phyloP scores from a whole-genome alignment of 768 basidiomycete species.

The Lentinula sp. region DNA sequence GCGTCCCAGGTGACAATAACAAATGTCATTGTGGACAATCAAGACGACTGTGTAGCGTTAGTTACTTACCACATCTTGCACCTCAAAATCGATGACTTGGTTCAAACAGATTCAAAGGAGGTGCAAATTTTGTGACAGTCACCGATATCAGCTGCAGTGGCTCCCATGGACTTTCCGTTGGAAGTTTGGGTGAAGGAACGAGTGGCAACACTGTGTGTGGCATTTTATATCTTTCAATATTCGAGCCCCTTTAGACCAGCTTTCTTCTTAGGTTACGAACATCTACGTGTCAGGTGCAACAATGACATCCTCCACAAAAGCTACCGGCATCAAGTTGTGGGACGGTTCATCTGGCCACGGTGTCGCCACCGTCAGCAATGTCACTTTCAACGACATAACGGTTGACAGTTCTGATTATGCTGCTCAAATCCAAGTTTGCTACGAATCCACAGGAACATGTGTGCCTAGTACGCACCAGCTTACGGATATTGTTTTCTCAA shows the following conservation, averaged over 20 bases:
- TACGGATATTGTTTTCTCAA: conserved; percentile 18
- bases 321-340: conserved; percentile 25
- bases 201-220: conserved; percentile 6
- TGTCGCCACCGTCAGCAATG: conserved; percentile 22
- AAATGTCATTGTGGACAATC: conserved; percentile 20
- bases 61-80: background rate
- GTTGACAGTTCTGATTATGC: conserved; percentile 26
- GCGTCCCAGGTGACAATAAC: conserved; percentile 21
- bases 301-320: conserved; percentile 24
- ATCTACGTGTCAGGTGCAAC: conserved; percentile 20
- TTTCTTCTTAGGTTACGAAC: conserved; percentile 17
- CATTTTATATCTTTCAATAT: background rate
- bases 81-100: background rate
- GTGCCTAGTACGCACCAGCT: conserved; percentile 17
- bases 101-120: conserved; percentile 19
- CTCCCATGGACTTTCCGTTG: conserved; percentile 25
- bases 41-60: conserved; percentile 23
- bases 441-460: conserved; percentile 19
- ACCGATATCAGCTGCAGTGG: conserved; percentile 24
- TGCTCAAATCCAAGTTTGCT: conserved; percentile 25
- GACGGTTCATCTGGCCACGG: conserved; percentile 22
- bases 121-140: conserved; percentile 20
- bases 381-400: conserved; percentile 21
- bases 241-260: background rate
- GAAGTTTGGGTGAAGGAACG: conserved; percentile 16